These are phyloP conservation scores for Talaromyces sp. DNA, from an alignment of 2,329 filamentous ascomycete species.

Conservation along the genomic window DNA sequence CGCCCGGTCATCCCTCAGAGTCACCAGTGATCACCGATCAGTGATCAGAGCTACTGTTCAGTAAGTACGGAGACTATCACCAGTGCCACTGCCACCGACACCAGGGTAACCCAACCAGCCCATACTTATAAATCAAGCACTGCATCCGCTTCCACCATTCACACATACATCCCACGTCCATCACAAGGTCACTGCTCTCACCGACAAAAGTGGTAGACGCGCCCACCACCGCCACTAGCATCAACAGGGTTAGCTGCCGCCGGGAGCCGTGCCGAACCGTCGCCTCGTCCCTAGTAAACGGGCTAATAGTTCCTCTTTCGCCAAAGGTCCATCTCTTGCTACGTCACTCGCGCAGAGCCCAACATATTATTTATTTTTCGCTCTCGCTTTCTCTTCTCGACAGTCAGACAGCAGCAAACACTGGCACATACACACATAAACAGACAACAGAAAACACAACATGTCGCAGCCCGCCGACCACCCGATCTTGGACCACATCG, in stretches of 20 bases:
- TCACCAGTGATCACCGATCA: background rate
- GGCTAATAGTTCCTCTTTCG: background rate
- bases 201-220: background rate
- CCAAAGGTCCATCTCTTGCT: background rate
- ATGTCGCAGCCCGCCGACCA: background rate
- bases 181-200: background rate
- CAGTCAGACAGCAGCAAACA: background rate
- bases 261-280: slow-evolving; percentile 10
- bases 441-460: background rate
- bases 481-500: background rate
- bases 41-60: background rate
- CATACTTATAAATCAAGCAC: background rate
- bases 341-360: background rate
- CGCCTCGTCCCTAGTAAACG: background rate
- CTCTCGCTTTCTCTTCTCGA: background rate
- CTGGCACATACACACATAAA: background rate
- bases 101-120: too few relatives aligned
- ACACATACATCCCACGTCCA: too few relatives aligned
- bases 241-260: slow-evolving; percentile 7
- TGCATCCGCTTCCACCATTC: background rate
- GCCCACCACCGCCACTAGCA: background rate
- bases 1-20: background rate
- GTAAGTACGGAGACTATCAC: too few relatives aligned
- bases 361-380: background rate
- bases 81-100: too few relatives aligned